A percentile compares a stretch with the other conserved stretches of the same genome.
Evolutionary conservation across 768 basidiomycete genomes (phyloP).

Genomic region (Crucibulum laeve): DNA sequence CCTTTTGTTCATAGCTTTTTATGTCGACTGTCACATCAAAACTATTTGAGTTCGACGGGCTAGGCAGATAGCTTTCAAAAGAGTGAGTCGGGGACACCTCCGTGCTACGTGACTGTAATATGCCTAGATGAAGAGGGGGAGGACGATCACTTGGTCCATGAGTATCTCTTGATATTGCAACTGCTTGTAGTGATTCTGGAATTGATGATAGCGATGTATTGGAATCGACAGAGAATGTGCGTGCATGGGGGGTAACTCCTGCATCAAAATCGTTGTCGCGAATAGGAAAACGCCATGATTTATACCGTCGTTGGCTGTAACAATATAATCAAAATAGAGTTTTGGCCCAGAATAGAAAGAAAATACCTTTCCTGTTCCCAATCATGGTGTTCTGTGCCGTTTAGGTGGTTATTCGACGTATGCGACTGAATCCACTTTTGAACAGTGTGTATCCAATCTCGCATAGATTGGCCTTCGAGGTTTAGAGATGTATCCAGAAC

Average conservation of each 20-base stretch:
- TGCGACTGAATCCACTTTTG: conserved; percentile 75
- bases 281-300: conserved; percentile 39
- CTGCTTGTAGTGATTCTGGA: conserved; percentile 30
- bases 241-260: conserved; percentile 45
- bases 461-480: conserved; percentile 48
- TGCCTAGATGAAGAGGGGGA: conserved; percentile 45
- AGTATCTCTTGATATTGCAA: conserved; percentile 10
- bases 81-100: conserved; percentile 45
- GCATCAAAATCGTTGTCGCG: conserved; percentile 28
- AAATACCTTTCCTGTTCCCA: conserved; percentile 37
- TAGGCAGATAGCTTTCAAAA: conserved; percentile 51
- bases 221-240: conserved; percentile 61
- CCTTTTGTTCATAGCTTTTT: too few species aligned
- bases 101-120: conserved; percentile 33
- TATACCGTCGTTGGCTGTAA: conserved; percentile 8
- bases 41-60: conserved; percentile 50
- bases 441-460: conserved; percentile 67
- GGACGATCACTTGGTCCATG: conserved; percentile 30
- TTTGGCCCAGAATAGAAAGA: conserved; percentile 10
- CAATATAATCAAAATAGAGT: conserved; percentile 11
- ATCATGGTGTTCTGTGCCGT: conserved; percentile 34
- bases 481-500: conserved; percentile 43
- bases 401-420: conserved; percentile 4
- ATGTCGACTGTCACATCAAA: conserved; percentile 33
- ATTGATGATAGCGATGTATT: conserved; percentile 47